Evolutionary conservation across 2,329 filamentous ascomycete species (phyloP).

Genomic region (Tolypocladium pustulatum): DNA sequence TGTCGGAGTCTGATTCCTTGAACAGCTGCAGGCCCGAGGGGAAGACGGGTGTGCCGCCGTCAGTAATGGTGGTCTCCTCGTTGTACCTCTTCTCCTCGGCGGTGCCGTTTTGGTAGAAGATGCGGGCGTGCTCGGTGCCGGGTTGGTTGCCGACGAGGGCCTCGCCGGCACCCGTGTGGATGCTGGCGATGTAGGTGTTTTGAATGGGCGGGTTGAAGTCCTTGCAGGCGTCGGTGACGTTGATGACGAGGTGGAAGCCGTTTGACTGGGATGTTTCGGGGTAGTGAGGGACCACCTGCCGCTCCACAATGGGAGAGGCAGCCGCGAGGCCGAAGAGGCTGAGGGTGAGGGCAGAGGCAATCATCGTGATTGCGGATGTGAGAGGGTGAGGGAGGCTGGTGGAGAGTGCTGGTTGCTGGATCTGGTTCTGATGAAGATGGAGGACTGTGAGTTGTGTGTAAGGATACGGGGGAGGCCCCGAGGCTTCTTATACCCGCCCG

Average conservation of each 20-base stretch:
- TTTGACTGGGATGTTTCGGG: conserved; percentile 7
- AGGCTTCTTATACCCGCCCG: background rate
- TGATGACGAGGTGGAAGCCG: conserved; percentile 29
- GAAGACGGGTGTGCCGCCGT: conserved; percentile 24
- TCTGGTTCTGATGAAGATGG: background rate
- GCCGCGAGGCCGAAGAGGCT: conserved; percentile 10
- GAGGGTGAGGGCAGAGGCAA: conserved; percentile 6
- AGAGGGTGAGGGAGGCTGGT: background rate
- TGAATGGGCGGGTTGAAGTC: conserved; percentile 28
- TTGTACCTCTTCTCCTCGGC: conserved; percentile 16
- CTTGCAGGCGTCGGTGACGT: conserved; percentile 24
- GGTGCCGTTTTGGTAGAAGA: conserved; percentile 40
- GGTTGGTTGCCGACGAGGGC: conserved; percentile 26
- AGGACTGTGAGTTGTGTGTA: background rate
- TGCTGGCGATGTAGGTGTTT: conserved; percentile 23
- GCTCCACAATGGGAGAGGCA: conserved; percentile 7
- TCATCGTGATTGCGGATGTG: conserved; percentile 2
- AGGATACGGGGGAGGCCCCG: background rate
- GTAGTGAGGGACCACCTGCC: conserved; percentile 3
- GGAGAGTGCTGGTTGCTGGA: background rate
- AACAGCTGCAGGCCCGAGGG: conserved; percentile 23
- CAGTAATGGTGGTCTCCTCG: conserved; percentile 22
- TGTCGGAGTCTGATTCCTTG: conserved; percentile 14
- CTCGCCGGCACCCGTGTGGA: conserved; percentile 30
- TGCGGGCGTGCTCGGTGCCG: conserved; percentile 10